A percentile compares a stretch with the other conserved stretches of the same genome.
phyloP scores from a whole-genome alignment of 1,284 basidiomycete genomes.

The Ganoderma multipileum region DNA sequence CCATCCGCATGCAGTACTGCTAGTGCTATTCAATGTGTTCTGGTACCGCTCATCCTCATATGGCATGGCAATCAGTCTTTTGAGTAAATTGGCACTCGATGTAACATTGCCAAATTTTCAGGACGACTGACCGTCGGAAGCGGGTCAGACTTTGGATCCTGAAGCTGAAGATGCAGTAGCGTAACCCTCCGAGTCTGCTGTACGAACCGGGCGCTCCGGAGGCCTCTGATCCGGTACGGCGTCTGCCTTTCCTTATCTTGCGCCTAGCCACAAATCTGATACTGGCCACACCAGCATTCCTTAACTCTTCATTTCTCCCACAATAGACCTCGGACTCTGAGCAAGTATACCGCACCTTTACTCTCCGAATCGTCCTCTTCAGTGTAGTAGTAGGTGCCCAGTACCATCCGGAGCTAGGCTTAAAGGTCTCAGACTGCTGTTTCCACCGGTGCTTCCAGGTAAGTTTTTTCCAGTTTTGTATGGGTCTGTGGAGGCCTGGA shows the following conservation, averaged over 20 bases:
- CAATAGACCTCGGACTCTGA: too few relatives aligned
- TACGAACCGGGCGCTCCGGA: conserved; percentile 17
- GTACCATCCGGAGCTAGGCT: not conserved
- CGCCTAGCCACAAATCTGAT: not conserved
- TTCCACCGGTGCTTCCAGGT: not conserved
- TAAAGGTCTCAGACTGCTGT: not conserved
- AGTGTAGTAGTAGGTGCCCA: not conserved
- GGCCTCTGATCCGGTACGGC: conserved; percentile 15
- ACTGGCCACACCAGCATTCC: not conserved
- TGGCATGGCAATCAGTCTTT: not conserved
- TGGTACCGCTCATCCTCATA: not conserved
- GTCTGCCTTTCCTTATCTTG: conserved; percentile 7
- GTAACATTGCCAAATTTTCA: not conserved
- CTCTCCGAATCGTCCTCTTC: not conserved
- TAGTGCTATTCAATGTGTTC: not conserved
- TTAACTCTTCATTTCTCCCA: not conserved
- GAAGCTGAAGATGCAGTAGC: not conserved
- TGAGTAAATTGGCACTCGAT: not conserved
- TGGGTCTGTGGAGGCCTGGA: not conserved
- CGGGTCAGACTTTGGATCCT: not conserved
- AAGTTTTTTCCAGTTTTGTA: not conserved
- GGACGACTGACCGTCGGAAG: not conserved
- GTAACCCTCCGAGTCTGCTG: not conserved
- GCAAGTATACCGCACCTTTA: too few relatives aligned
- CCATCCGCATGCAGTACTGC: not conserved